phyloP scores from a whole-genome alignment of 2,329 filamentous ascomycete species.

The Colletotrichum spinosum region DNA sequence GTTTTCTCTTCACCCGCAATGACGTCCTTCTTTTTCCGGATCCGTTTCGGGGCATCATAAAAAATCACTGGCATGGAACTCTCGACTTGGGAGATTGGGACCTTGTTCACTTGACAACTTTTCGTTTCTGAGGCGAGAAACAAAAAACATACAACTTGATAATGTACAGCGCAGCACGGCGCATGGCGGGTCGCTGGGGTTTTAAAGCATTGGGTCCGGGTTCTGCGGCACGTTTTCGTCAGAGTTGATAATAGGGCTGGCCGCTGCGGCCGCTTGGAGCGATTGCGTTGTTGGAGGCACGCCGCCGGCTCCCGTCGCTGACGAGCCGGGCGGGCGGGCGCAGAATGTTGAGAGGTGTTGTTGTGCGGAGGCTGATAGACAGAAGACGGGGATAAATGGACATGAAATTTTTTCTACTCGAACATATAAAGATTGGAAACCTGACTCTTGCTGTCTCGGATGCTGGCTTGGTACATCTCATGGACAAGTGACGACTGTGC shows the following conservation, averaged over 20 bases:
- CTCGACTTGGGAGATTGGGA: constrained; percentile 35
- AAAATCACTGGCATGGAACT: constrained; percentile 39
- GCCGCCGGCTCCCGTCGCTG: neutral
- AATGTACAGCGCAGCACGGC: constrained; percentile 54
- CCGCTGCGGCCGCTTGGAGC: constrained; percentile 31
- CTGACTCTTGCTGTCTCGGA: too few relatives aligned
- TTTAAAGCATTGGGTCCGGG: constrained; percentile 51
- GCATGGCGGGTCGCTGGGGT: constrained; percentile 50
- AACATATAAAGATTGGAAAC: constrained; percentile 13
- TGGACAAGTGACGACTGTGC: too few relatives aligned
- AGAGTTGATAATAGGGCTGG: constrained; percentile 39
- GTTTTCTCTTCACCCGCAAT: constrained; percentile 43
- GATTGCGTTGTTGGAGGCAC: constrained; percentile 25
- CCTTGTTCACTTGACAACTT: constrained; percentile 31
- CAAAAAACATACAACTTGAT: constrained; percentile 43
- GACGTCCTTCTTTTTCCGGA: constrained; percentile 28
- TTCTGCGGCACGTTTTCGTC: constrained; percentile 40
- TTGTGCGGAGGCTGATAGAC: constrained; percentile 37
- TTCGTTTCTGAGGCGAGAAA: constrained; percentile 32
- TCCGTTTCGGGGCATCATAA: constrained; percentile 32
- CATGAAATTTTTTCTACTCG: constrained; percentile 34
- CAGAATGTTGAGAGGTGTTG: constrained; percentile 19
- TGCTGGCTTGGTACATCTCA: too few relatives aligned
- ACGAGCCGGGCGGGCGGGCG: neutral
- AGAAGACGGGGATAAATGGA: constrained; percentile 37